Conservation (phyloP, 2,329 filamentous ascomycete species). For the Mollisiaceae sp. region DNA sequence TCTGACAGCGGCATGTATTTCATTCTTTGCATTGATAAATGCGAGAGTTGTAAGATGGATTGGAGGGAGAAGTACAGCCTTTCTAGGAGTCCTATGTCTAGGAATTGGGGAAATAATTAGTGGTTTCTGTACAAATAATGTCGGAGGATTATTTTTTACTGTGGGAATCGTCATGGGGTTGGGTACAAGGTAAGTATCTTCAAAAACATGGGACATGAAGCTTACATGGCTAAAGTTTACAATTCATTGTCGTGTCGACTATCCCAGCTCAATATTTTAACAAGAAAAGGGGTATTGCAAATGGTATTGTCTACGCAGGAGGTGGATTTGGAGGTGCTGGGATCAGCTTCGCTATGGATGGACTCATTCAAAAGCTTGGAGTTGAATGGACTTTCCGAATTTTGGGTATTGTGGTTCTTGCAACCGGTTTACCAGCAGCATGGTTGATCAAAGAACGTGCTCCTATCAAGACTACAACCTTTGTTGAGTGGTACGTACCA, state of each 20-base stretch:
- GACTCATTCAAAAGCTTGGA: slow-evolving; percentile 52
- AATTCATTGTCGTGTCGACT: slow-evolving; percentile 46
- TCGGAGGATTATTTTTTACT: slow-evolving; percentile 54
- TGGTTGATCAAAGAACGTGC: slow-evolving; percentile 57
- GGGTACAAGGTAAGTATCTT: slow-evolving; percentile 42
- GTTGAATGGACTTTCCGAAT: slow-evolving; percentile 58
- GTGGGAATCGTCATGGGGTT: slow-evolving; percentile 54
- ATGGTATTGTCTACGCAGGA: slow-evolving; percentile 58
- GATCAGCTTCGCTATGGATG: slow-evolving; percentile 55
- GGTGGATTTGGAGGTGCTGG: slow-evolving; percentile 62
- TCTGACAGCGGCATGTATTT: slow-evolving; percentile 55
- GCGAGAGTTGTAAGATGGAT: slow-evolving; percentile 55
- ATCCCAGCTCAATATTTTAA: slow-evolving; percentile 60
- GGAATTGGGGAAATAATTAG: slow-evolving; percentile 54
- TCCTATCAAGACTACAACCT: slow-evolving; percentile 45
- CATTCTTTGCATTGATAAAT: slow-evolving; percentile 57
- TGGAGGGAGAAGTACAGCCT: slow-evolving; percentile 52
- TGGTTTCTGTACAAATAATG: slow-evolving; percentile 51
- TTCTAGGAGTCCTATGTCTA: slow-evolving; percentile 57
- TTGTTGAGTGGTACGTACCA: slow-evolving; percentile 55
- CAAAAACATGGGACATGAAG: not conserved
- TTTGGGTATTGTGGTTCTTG: slow-evolving; percentile 56
- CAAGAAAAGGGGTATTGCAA: slow-evolving; percentile 58
- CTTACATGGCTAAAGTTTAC: slow-evolving; percentile 24
- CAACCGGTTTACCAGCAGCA: slow-evolving; percentile 60